Conservation (phyloP, 177 flowering plant genomes). For the Vitis hybrid region DNA sequence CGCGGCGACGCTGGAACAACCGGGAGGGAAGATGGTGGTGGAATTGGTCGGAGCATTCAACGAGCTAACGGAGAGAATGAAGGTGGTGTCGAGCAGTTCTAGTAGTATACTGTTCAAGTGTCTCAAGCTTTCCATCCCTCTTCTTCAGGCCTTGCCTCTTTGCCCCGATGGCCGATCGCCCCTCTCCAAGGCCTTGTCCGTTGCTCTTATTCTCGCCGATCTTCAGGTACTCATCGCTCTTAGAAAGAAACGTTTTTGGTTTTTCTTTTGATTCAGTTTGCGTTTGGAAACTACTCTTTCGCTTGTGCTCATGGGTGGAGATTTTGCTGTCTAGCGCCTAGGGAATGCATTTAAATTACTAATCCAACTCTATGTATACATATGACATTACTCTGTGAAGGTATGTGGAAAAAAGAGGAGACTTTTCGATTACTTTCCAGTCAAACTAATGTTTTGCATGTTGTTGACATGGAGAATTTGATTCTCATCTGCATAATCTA, state of each 20-base stretch:
- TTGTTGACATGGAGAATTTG: no score
- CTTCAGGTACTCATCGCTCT: constrained; percentile 59
- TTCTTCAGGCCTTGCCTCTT: constrained; percentile 58
- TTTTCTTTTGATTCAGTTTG: constrained; percentile 1
- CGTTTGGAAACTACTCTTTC: no score
- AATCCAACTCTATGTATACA: no score
- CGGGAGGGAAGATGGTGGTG: constrained; percentile 88
- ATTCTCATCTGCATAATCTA: no score
- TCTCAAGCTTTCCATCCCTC: constrained; percentile 81
- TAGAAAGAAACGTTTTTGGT: neutral
- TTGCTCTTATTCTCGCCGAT: constrained; percentile 79
- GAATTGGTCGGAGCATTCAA: constrained; percentile 87
- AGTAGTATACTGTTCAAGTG: constrained; percentile 69
- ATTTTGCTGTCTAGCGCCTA: no score
- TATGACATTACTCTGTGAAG: no score
- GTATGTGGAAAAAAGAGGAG: no score
- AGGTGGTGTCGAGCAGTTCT: constrained; percentile 53
- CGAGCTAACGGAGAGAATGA: constrained; percentile 77
- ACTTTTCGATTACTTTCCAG: no score
- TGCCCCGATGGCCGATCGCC: constrained; percentile 70
- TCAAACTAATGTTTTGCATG: no score
- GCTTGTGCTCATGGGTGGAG: no score
- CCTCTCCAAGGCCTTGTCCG: constrained; percentile 64
- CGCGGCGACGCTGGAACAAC: constrained; percentile 37
- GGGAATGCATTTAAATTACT: no score